Evolutionary conservation across 352 stramenopile species (phyloP), one percentile per base, ranked within the genome.

Genomic region (Albugo candida): DNA sequence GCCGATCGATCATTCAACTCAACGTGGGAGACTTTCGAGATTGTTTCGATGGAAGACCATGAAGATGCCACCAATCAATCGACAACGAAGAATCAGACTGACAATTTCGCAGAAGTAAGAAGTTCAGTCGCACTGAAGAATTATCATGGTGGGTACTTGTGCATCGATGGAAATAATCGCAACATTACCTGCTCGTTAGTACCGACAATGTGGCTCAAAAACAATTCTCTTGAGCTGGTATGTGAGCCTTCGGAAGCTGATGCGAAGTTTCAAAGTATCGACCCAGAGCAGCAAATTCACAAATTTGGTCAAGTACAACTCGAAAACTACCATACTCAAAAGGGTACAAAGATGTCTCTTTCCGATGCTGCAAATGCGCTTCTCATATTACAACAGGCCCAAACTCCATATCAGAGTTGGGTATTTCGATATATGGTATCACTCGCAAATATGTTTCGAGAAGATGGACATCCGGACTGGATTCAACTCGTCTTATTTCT

Each of bases 21-120:
- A 51, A 89, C 77, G 24, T 89, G 77, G 77, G 77, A 89, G 47
- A 89, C 77, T n/a, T 86, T 89, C 60, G 68, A 83, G 49, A 65
- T 85, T 19, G 63, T 86, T 47, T 72, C 77, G 36, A 67, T 77
- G 38, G 66, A 69, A 44, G 52, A 16, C 10, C 13, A 31, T 35
- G 13, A 24, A 36, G 1, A 27, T 48, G 17, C 18, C 38, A 24
- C 20, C 3, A 24, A 45, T 14, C 27, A 48, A 40, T 11, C 34
- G 13, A 19, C 50, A 5, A 41, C 41, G 11, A 24, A 51, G 41
- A n/a, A 24, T 17, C 20, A 42, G 5, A 51, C 51, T 14, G 50
- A 51, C 2, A 44, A 58, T 34, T 58, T 34, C 38, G 17, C n/a
- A 18, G n/a, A 37, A 41, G 34, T 24, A 14, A 39, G 19, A 36